Percentiles rank a stretch among this genome's conserved stretches.
Conservation (phyloP, 1,139 yeast genomes). For the Lodderomyces orthopsilosis region DNA sequence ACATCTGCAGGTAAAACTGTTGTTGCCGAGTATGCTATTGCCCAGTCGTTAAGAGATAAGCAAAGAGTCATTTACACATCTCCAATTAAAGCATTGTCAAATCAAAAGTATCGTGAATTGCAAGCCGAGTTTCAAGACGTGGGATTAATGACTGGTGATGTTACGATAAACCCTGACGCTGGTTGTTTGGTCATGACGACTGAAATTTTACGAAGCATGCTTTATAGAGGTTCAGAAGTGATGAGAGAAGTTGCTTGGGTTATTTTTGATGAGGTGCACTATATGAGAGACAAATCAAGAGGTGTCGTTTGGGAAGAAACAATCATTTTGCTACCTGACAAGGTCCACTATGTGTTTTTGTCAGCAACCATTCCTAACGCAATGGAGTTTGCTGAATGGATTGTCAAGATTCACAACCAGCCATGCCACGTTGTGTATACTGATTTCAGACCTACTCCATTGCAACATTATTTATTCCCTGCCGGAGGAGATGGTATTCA, state of each 20-base stretch:
- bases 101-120: conserved; percentile 93
- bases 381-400: conserved; percentile 98
- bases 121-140: conserved; percentile 92
- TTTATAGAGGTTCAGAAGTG: conserved; percentile 89
- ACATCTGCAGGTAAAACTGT: conserved; percentile 99
- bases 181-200: conserved; percentile 98
- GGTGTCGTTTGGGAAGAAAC: conserved; percentile 99
- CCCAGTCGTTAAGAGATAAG: conserved; percentile 84
- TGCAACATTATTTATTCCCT: conserved; percentile 95
- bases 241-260: conserved; percentile 98
- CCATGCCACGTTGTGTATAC: conserved; percentile 99
- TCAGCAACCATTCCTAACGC: conserved; percentile 99
- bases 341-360: conserved; percentile 80
- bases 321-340: conserved; percentile 90
- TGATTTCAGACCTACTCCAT: conserved; percentile 97
- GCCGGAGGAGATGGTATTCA: conserved; percentile 98
- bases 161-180: conserved; percentile 94
- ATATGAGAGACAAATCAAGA: conserved; percentile 92
- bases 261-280: conserved; percentile 93
- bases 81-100: conserved; percentile 94
- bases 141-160: conserved; percentile 98
- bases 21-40: conserved; percentile 98
- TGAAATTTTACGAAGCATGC: conserved; percentile 88
- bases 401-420: conserved; percentile 88
- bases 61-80: conserved; percentile 96